Percentiles rank a stretch among this genome's conserved stretches.
phyloP scores from a whole-genome alignment of 2,329 filamentous ascomycete genomes.

The Fusarium sp. region DNA sequence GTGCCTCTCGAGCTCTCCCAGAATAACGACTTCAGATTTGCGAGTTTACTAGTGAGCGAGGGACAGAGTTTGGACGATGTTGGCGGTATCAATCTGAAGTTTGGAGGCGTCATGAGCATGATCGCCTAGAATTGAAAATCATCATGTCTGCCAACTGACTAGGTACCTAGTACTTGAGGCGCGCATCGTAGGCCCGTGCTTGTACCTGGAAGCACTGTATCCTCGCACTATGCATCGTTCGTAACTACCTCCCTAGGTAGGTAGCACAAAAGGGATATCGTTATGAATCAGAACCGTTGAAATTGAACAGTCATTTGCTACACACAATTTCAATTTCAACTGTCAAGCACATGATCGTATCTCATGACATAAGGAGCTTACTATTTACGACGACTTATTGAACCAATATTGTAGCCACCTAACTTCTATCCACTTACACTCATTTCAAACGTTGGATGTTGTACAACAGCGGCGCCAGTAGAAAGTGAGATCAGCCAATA shows the following conservation, averaged over 20 bases:
- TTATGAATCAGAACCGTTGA: conserved; percentile 13
- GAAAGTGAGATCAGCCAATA: conserved; percentile 35
- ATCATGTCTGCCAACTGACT: conserved; percentile 32
- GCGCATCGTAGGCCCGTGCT: conserved; percentile 13
- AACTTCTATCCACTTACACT: conserved; percentile 19
- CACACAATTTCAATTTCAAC: conserved; percentile 3
- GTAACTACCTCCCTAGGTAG: no score
- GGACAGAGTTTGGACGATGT: background rate
- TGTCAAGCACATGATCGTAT: background rate
- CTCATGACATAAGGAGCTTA: background rate
- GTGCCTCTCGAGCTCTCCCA: background rate
- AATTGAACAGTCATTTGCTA: conserved; percentile 13
- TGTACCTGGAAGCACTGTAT: background rate
- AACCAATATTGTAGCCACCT: conserved; percentile 26
- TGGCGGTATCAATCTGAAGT: background rate
- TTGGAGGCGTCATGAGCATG: conserved; percentile 35
- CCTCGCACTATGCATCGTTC: conserved; percentile 6
- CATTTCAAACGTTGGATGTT: conserved; percentile 26
- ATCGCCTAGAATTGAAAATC: conserved; percentile 12
- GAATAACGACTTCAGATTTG: background rate
- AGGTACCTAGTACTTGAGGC: background rate
- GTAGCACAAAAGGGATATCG: background rate
- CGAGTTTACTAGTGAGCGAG: background rate
- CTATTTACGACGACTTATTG: conserved; percentile 6
- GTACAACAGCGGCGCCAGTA: conserved; percentile 35